phyloP scores from a whole-genome alignment of 2,329 filamentous ascomycete genomes.

The Didymellaceae sp. region DNA sequence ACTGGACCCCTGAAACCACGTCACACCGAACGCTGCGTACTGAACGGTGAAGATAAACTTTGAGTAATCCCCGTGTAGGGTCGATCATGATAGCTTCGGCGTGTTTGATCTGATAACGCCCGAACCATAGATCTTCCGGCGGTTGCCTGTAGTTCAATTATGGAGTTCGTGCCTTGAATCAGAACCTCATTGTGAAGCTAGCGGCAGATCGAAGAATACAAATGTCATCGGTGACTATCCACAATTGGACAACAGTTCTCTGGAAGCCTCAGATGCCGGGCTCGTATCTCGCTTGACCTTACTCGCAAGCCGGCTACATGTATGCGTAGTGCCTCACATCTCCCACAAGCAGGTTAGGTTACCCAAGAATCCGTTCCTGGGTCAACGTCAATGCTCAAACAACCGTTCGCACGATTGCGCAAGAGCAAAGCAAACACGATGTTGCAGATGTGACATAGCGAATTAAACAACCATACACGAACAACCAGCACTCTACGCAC shows the following conservation, averaged over 20 bases:
- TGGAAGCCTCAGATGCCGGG: constrained; percentile 12
- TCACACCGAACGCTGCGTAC: not conserved
- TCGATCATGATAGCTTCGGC: constrained; percentile 7
- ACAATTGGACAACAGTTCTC: constrained; percentile 11
- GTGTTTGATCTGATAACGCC: constrained; percentile 1
- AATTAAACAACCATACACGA: not conserved
- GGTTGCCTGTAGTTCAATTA: constrained; percentile 7
- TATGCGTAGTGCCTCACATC: constrained; percentile 15
- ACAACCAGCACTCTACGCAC: not conserved
- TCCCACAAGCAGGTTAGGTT: constrained; percentile 17
- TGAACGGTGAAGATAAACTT: constrained; percentile 14
- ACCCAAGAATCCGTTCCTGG: constrained; percentile 5
- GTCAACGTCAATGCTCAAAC: constrained; percentile 12
- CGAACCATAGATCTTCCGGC: constrained; percentile 5
- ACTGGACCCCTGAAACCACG: constrained; percentile 5
- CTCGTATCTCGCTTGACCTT: constrained; percentile 25
- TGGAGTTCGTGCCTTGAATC: constrained; percentile 5
- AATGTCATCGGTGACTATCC: constrained; percentile 3
- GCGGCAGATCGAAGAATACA: constrained; percentile 12
- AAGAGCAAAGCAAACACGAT: constrained; percentile 15
- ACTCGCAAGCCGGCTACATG: constrained; percentile 26
- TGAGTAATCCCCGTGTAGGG: not conserved
- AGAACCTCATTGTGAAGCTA: constrained; percentile 4
- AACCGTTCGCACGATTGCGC: constrained; percentile 33
- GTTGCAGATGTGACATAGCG: too few relatives aligned